phyloP scores from a whole-genome alignment of 2,329 filamentous ascomycete species.

The Scopulariopsis brevicaulis region DNA sequence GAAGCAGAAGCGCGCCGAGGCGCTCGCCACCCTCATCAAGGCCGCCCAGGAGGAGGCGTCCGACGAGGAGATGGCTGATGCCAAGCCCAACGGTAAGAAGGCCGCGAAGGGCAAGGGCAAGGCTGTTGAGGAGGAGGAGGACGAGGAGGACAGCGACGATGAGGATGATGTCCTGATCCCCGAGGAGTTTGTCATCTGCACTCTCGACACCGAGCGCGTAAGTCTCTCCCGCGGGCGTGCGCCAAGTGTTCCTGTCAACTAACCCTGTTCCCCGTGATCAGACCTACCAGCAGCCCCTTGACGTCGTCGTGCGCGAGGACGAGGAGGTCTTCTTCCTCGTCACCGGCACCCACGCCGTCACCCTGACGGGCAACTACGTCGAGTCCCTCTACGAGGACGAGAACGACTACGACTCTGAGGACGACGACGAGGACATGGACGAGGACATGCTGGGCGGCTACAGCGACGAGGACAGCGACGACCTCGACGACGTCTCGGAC shows the following conservation, averaged over 20 bases:
- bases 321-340: conserved; percentile 92
- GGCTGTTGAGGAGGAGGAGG: conserved; percentile 47
- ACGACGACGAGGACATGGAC: conserved; percentile 58
- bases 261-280: conserved; percentile 23
- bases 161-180: conserved; percentile 57
- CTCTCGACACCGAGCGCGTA: conserved; percentile 86
- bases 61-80: conserved; percentile 58
- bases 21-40: conserved; percentile 60
- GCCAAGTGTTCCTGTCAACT: neutral
- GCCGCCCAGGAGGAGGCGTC: conserved; percentile 30
- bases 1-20: conserved; percentile 71
- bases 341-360: conserved; percentile 78
- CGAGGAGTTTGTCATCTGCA: conserved; percentile 92
- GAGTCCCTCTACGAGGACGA: conserved; percentile 56
- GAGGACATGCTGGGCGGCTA: conserved; percentile 61
- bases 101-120: conserved; percentile 62
- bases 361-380: conserved; percentile 93
- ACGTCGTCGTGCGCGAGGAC: conserved; percentile 81
- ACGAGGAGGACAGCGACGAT: conserved; percentile 41
- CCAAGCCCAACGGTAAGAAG: conserved; percentile 45
- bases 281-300: conserved; percentile 91
- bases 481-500: conserved; percentile 66
- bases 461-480: conserved; percentile 63
- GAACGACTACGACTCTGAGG: conserved; percentile 49
- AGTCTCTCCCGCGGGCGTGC: conserved; percentile 16